These are phyloP conservation scores for Phanerochaete sordida DNA, from an alignment of 768 basidiomycete genomes.

Conservation along the genomic window DNA sequence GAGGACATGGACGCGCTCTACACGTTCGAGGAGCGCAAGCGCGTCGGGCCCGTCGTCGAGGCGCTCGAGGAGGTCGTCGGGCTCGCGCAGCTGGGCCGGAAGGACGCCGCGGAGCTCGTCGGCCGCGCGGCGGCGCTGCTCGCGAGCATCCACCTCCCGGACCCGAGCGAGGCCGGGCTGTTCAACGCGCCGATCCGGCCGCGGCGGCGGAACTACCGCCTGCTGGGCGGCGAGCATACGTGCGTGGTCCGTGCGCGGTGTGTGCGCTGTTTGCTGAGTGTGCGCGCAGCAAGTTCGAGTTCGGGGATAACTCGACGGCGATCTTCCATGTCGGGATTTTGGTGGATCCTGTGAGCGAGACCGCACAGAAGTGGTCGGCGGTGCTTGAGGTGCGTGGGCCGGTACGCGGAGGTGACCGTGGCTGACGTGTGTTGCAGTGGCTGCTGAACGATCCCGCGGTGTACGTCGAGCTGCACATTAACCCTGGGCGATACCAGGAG, in stretches of 20 bases:
- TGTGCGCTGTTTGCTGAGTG: constrained; percentile 6
- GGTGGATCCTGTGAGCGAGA: constrained; percentile 82
- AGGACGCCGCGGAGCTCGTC: constrained; percentile 45
- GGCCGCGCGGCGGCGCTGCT: constrained; percentile 70
- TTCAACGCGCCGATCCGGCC: constrained; percentile 64
- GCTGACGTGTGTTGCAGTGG: constrained; percentile 45
- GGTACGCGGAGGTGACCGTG: neutral
- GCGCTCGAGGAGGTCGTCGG: constrained; percentile 52
- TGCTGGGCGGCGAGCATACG: constrained; percentile 63
- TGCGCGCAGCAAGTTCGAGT: constrained; percentile 53
- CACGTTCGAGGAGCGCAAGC: constrained; percentile 68
- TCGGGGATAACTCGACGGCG: constrained; percentile 67
- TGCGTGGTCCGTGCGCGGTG: constrained; percentile 36
- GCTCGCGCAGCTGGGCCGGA: neutral
- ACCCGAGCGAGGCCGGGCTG: constrained; percentile 68
- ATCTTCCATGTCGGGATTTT: constrained; percentile 68
- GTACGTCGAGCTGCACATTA: constrained; percentile 74
- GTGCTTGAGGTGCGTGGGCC: constrained; percentile 57
- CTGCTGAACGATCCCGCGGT: constrained; percentile 58
- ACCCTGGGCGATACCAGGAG: constrained; percentile 65
- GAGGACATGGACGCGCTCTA: constrained; percentile 75
- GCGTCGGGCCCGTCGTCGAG: constrained; percentile 63
- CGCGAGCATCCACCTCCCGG: constrained; percentile 65
- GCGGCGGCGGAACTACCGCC: constrained; percentile 56
- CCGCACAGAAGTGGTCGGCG: constrained; percentile 83